Base-by-base conservation (phyloP, 2,329 filamentous ascomycete genomes). In the Phoma sp. region DNA sequence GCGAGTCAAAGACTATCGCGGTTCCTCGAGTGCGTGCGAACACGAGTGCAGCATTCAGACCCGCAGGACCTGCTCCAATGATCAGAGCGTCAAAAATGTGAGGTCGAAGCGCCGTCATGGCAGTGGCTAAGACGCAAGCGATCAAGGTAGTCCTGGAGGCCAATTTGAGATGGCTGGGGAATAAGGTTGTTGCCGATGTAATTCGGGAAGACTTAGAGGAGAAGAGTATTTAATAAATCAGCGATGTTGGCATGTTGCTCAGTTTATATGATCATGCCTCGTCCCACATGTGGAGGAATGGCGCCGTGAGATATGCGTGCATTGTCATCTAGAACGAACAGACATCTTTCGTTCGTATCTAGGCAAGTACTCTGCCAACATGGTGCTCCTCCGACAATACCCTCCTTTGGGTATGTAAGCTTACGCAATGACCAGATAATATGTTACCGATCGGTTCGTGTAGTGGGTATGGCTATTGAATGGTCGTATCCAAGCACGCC, bases 1-100 rank as follows among this genome's bases (percentile, higher is more conserved):
- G 62, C 0, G 71, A 74, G 56, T 80, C 77, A 58, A 82, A 80
- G 15, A 83, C 66, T 10, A 80, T 57, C 18, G 72, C 72, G 12
- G 71, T 77, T 47, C 74, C 70, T 1, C 71, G 67, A 12, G 71
- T 70, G 21, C 78, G 76, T 14, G 75, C 74, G 2, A 80, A 71
- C 0, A 65, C 64, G 1, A 75, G 61, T 0, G 77, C 77, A 1
- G 73, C 72, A 1, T 77, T 65, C 3, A 83, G 72, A 6, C 80
- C 80, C 1, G 78, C 78, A 7, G 79, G 80, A 1, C 80, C 79
- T 23, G 65, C 74, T 40, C 79, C 80, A 12, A 73, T 56, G 42
- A 74, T 69, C 25, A 74, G 59, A 18, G 57, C 56, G 36, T 73
- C 70, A 37, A 69, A 56, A 37, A 69, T 59, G 29, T 58, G 48